phyloP scores from a whole-genome alignment of 78 protist genomes.

The Dictyostelium purpureum region DNA sequence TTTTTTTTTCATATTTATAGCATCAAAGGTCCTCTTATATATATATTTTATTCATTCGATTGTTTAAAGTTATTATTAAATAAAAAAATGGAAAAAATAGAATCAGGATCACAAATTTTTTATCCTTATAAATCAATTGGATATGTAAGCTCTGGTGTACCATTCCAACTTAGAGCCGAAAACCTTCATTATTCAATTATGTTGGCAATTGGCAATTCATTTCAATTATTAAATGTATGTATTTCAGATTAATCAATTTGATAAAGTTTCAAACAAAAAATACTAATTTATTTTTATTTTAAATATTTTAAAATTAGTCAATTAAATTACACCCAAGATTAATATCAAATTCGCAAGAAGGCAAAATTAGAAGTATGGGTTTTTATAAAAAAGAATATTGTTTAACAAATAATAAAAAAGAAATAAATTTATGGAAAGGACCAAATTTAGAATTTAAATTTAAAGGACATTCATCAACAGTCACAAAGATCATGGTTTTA shows the following conservation, averaged over 20 bases:
- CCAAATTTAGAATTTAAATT: slow-evolving; percentile 2
- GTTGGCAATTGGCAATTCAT: slow-evolving; percentile 50
- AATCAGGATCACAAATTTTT: slow-evolving; percentile 25
- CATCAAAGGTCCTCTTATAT: not conserved
- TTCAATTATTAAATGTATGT: slow-evolving; percentile 40
- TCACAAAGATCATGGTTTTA: slow-evolving; percentile 5
- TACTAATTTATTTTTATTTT: not conserved
- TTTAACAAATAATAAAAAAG: slow-evolving; percentile 35
- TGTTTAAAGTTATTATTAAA: no score
- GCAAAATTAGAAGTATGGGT: slow-evolving; percentile 27
- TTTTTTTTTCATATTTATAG: no score
- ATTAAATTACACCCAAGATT: slow-evolving; percentile 20
- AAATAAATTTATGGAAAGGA: slow-evolving; percentile 38
- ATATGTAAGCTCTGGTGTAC: slow-evolving; percentile 24
- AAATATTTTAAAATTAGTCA: slow-evolving; percentile 14
- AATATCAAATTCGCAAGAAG: slow-evolving; percentile 29
- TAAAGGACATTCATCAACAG: slow-evolving; percentile 45
- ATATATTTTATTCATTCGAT: not conserved
- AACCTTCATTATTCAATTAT: slow-evolving; percentile 17
- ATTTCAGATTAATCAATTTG: not conserved
- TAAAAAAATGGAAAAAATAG: not conserved
- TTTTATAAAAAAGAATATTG: not conserved
- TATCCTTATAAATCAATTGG: slow-evolving; percentile 46
- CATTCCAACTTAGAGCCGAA: slow-evolving; percentile 29
- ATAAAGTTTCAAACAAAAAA: not conserved